A percentile compares a stretch with the other conserved stretches of the same genome.
These are phyloP conservation scores for Aspergillus pseudonomiae DNA, from an alignment of 2,329 filamentous ascomycete genomes.

Conservation along the genomic window DNA sequence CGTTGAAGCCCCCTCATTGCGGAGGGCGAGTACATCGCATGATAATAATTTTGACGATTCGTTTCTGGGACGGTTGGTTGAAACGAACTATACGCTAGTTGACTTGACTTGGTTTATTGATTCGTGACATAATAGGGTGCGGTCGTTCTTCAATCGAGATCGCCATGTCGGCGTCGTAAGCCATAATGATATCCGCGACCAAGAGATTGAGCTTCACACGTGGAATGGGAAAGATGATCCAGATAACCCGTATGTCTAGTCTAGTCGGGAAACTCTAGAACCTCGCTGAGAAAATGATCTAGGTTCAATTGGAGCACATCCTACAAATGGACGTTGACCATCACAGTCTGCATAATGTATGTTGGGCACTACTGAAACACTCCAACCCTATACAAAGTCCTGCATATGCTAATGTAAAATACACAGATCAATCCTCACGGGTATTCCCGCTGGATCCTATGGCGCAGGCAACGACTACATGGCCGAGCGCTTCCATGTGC, in stretches of 20 bases:
- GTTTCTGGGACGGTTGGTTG: constrained; percentile 24
- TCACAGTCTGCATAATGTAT: constrained; percentile 48
- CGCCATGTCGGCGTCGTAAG: constrained; percentile 29
- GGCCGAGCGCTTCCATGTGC: constrained; percentile 34
- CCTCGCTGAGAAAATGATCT: background rate
- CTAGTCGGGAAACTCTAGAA: background rate
- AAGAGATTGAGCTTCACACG: constrained; percentile 32
- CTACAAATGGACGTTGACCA: constrained; percentile 48
- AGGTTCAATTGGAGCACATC: constrained; percentile 46
- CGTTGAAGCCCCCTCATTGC: constrained; percentile 8
- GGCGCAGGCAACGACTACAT: constrained; percentile 38
- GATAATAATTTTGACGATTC: constrained; percentile 30
- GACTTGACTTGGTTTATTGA: background rate
- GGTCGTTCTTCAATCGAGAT: constrained; percentile 29
- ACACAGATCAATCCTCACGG: constrained; percentile 43
- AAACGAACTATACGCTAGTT: background rate
- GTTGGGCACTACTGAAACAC: background rate
- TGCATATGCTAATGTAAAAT: background rate
- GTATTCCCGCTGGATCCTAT: constrained; percentile 46
- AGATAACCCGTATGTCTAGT: constrained; percentile 31
- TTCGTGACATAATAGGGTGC: constrained; percentile 16
- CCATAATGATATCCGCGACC: constrained; percentile 25
- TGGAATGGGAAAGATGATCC: constrained; percentile 34
- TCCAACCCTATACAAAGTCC: background rate
- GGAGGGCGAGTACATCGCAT: constrained; percentile 24